Evolutionary conservation across 2,329 filamentous ascomycete genomes (phyloP), one percentile per base, ranked within the genome.

Genomic region (Verticillium longisporum): DNA sequence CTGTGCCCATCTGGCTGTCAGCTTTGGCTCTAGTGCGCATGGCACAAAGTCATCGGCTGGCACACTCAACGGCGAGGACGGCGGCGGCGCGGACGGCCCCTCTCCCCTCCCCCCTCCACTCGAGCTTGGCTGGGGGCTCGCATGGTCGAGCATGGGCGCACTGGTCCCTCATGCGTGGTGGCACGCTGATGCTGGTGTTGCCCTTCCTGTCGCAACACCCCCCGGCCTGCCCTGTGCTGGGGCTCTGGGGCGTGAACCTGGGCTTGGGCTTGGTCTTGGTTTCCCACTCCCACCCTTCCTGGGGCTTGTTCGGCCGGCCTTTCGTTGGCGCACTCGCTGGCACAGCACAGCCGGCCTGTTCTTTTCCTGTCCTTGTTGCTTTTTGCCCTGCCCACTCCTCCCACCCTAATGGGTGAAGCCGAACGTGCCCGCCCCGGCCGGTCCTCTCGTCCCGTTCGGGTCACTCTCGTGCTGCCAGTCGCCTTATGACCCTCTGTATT

Each of bases 401-500:
- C 41, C 41, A 50, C 41, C 41, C 41, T 21, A 21, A 21, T 50
- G 41, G 41, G 41, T 50, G 41, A 18, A n/a, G 41, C 41, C 41
- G 41, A 18, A 13, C n/a, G 6, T 50, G 41, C 6, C n/a, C 11
- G n/a, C 41, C 41, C 41, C 41, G 26, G 26, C 26, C 38, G 15
- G 41, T 50, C n/a, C 41, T 50, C 10, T 18, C 21, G 18, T 50
- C 41, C 41, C 41, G 41, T 50, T 50, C 41, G 41, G 41, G 41
- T 50, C 41, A 10, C 2, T 21, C 4, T 9, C 21, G 41, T 50
- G 41, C 18, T 50, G 41, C 41, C 41, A 50, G 41, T n/a, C 41
- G n/a, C 41, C 41, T 18, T 21, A n/a, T 11, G 41, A 50, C 41
- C 41, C 41, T 50, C 56, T 66, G 68, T 71, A 70, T 71, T 71